These are phyloP conservation scores for Suhomyces prunicola DNA, from an alignment of 805 yeast species.

Conservation along the genomic window DNA sequence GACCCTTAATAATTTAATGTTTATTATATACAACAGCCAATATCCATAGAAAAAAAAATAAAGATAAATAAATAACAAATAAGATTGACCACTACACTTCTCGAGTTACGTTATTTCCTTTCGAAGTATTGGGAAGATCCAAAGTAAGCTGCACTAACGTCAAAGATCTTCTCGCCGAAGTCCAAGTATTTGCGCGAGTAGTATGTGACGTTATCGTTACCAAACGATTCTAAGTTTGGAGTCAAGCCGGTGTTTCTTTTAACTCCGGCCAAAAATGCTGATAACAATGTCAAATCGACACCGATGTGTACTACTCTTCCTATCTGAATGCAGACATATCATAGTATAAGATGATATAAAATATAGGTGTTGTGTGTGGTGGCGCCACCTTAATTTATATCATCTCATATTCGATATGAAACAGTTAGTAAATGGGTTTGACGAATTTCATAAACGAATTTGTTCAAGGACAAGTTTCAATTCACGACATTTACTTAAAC, in stretches of 20 bases:
- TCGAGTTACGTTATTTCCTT: conserved; percentile 39
- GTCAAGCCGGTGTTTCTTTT: conserved; percentile 68
- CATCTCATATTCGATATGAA: not conserved
- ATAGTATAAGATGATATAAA: not conserved
- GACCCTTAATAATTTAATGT: not conserved
- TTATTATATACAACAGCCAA: not conserved
- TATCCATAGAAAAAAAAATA: not conserved
- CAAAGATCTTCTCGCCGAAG: conserved; percentile 82
- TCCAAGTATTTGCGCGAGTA: conserved; percentile 68
- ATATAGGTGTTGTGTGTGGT: not conserved
- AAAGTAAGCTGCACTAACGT: conserved; percentile 65
- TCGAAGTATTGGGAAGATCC: conserved; percentile 72
- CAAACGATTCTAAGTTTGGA: conserved; percentile 50
- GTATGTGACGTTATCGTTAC: conserved; percentile 42
- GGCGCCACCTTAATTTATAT: not conserved
- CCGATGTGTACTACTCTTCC: conserved; percentile 58
- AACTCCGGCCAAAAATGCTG: conserved; percentile 70
- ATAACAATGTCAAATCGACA: conserved; percentile 57
- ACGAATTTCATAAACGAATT: not conserved
- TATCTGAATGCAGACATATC: conserved; percentile 20
- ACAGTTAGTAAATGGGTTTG: not conserved
- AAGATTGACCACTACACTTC: not conserved
- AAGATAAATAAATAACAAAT: not conserved
- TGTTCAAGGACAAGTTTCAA: not conserved
- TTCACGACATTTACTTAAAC: not conserved